Base-by-base conservation (phyloP, 768 basidiomycete species). In the Chalciporus pseudorubinellus region DNA sequence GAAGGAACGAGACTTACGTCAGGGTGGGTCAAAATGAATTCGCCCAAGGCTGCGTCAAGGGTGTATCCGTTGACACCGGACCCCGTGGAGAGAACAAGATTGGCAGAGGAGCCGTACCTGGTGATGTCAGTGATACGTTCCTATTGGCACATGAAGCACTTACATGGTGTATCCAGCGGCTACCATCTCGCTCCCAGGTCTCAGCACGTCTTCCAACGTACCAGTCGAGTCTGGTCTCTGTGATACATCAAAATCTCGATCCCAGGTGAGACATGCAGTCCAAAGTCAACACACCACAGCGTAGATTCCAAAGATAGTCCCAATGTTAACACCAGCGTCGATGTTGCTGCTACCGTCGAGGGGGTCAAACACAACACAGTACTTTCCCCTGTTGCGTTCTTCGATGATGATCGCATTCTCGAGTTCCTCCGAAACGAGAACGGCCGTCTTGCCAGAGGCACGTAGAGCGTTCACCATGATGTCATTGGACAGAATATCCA, bases 351-450 rank as follows among this genome's bases (percentile, higher is more conserved):
- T 89, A 48, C 95, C 94, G 63, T 98, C 94, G 44, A 97, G 82
- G 33, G 97, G 97, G 72, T 99, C 97, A 61, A 99, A 99, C 3
- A 98, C 97, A 60, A 98, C 95, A 63, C 94, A 97, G 75, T 98
- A 98, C 70, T 80, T 85, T 59, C 95, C 94, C 69, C 79, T 85
- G 69, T 87, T 73, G 56, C 74, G 76, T 46, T 83, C 85, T 57
- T 92, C 90, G 67, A 95, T 89, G 68, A 98, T 81, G 72, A 98
- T 83, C 16, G 94, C 93, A 19, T 97, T 82, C 10, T 97, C 93
- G 59, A 92, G 78, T 65, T 98, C 95, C 71, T 99, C 97, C 16
- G 93, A 95, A 55, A 99, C 93, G 59, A 99, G 87, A 13, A 99
- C 97, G 13, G 93, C 89, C 7, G 87, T 91, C 80, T 94, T 97